Evolutionary conservation across 768 basidiomycete species (phyloP).

Genomic region (Leccinum uliginosum): DNA sequence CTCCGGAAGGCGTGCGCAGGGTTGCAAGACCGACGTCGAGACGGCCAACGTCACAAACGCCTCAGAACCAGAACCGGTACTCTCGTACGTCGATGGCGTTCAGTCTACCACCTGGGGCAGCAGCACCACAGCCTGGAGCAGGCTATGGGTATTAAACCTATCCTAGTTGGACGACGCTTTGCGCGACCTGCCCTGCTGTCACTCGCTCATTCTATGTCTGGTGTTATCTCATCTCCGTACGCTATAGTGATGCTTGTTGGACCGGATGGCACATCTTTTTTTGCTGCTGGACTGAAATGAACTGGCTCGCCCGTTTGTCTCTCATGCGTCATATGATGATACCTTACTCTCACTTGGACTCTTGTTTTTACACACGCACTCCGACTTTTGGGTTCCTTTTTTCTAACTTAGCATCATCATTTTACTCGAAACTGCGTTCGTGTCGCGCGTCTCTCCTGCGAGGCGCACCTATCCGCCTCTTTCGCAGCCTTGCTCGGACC

Average conservation of each 20-base stretch:
- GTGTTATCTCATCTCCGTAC: neutral
- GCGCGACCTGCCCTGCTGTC: neutral
- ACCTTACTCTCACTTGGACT: constrained; percentile 13
- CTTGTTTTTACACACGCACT: neutral
- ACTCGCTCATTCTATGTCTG: neutral
- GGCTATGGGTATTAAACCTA: constrained; percentile 16
- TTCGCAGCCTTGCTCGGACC: neutral
- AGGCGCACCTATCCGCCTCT: neutral
- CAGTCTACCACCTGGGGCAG: constrained; percentile 71
- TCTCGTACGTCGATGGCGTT: constrained; percentile 54
- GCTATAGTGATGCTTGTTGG: constrained; percentile 9
- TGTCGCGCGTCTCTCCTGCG: neutral
- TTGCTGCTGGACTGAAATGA: neutral
- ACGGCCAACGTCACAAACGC: constrained; percentile 56
- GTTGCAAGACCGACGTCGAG: constrained; percentile 59
- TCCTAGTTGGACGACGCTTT: constrained; percentile 5
- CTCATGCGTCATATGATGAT: constrained; percentile 5
- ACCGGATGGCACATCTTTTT: constrained; percentile 2
- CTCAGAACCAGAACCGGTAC: constrained; percentile 56
- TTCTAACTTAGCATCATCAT: constrained; percentile 8
- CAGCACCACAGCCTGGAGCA: constrained; percentile 47
- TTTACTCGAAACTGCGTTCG: neutral
- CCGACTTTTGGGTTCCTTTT: neutral
- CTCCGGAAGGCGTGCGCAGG: constrained; percentile 72
- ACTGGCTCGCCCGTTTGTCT: neutral